These are phyloP conservation scores for Skeletonema menzelii DNA, from an alignment of 108 stramenopile species.

Conservation along the genomic window DNA sequence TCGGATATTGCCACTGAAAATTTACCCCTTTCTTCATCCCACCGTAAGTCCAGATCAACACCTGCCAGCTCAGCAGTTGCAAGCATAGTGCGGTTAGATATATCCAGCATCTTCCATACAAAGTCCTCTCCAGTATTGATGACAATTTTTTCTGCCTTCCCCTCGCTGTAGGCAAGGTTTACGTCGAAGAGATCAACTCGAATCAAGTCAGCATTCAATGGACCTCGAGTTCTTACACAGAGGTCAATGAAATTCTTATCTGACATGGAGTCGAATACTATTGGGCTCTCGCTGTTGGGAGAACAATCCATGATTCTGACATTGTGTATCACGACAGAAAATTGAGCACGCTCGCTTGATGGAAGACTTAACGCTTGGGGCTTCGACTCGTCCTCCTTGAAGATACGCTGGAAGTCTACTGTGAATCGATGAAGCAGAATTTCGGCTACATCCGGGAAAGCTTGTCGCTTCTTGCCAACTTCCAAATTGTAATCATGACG, in stretches of 20 bases:
- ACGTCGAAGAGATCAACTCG: constrained; percentile 80
- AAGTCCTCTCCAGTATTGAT: constrained; percentile 85
- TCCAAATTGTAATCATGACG: constrained; percentile 40
- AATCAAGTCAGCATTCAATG: constrained; percentile 68
- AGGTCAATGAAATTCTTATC: constrained; percentile 76
- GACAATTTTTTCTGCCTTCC: constrained; percentile 61
- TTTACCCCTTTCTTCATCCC: constrained; percentile 70
- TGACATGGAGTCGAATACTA: constrained; percentile 75
- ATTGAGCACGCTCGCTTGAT: constrained; percentile 70
- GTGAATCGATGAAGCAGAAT: constrained; percentile 72
- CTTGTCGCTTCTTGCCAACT: constrained; percentile 5
- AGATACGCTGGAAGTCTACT: constrained; percentile 82
- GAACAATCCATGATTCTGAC: constrained; percentile 71
- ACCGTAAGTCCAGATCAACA: constrained; percentile 61
- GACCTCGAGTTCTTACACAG: constrained; percentile 72
- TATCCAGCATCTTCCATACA: constrained; percentile 82
- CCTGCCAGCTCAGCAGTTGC: constrained; percentile 75
- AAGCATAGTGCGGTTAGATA: constrained; percentile 62
- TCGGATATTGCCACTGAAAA: constrained; percentile 62
- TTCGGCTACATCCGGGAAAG: constrained; percentile 49
- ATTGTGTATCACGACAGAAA: constrained; percentile 74
- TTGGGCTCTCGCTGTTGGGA: constrained; percentile 58
- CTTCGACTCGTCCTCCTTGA: constrained; percentile 56
- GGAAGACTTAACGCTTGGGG: constrained; percentile 12
- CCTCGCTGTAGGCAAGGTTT: constrained; percentile 71